Evolutionary conservation across 176 grass and related monocot genomes (phyloP).

Genomic region (Chrysopogon serrulatus): DNA sequence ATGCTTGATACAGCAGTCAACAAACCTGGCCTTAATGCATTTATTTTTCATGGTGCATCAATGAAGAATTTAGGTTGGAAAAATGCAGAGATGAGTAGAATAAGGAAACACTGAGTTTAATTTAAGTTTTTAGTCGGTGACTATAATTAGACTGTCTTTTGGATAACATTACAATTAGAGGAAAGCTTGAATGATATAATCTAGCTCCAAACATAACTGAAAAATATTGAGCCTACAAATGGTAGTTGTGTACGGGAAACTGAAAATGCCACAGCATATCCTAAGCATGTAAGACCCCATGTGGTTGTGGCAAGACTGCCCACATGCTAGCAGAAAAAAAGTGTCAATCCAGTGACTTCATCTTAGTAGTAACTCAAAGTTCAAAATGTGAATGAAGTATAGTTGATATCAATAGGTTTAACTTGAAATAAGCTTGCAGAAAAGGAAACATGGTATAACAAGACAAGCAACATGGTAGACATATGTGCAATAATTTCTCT

Average conservation of each 20-base stretch:
- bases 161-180: background rate
- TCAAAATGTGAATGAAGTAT: background rate
- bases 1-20: background rate
- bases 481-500: background rate
- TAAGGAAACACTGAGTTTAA: background rate
- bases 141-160: background rate
- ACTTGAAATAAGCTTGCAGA: background rate
- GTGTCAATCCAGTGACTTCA: background rate
- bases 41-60: background rate
- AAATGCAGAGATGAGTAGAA: background rate
- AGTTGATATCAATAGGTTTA: slow-evolving; percentile 1
- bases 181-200: background rate
- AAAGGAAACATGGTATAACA: background rate
- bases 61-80: background rate
- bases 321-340: background rate
- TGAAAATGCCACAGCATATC: background rate
- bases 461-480: background rate
- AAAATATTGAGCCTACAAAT: background rate
- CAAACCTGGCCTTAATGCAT: background rate
- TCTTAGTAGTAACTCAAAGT: background rate
- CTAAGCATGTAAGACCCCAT: background rate
- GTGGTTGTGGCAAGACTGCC: background rate
- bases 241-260: background rate
- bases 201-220: background rate
- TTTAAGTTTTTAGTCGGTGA: background rate